A percentile compares a stretch with the other conserved stretches of the same genome.
These are phyloP conservation scores for Sicyos baderoa DNA, from an alignment of 306 rosid genomes.

Conservation along the genomic window DNA sequence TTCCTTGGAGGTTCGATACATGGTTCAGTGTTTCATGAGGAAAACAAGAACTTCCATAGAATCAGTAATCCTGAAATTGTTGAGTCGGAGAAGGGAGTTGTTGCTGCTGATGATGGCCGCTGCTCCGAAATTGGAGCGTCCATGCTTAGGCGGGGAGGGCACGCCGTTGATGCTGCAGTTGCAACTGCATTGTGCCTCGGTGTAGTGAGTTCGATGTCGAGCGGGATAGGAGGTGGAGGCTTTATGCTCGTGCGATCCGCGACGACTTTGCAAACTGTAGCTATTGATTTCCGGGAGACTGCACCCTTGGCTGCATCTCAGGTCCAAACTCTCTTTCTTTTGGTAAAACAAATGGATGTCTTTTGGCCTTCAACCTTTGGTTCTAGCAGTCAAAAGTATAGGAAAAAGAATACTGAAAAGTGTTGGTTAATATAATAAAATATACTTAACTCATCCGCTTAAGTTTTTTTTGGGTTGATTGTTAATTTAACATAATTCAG, in stretches of 20 bases:
- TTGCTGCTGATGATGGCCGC: constrained; percentile 76
- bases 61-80: constrained; percentile 27
- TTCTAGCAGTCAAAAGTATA: not conserved
- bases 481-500: too few species aligned
- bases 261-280: constrained; percentile 41
- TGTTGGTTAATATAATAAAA: too few species aligned
- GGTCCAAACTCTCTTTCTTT: constrained; percentile 38
- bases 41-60: constrained; percentile 18
- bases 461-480: too few species aligned
- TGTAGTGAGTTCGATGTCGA: constrained; percentile 58
- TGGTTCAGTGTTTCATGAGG: constrained; percentile 24
- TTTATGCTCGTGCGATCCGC: constrained; percentile 72
- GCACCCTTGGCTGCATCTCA: constrained; percentile 87
- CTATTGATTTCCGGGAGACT: constrained; percentile 83
- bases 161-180: constrained; percentile 94
- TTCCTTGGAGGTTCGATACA: constrained; percentile 27
- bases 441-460: too few species aligned
- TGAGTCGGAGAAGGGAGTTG: constrained; percentile 74
- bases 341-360: constrained; percentile 18
- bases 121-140: constrained; percentile 76
- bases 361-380: constrained; percentile 1
- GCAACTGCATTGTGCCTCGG: constrained; percentile 81
- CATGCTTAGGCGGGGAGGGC: constrained; percentile 67
- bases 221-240: constrained; percentile 90
- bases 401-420: not conserved